Percentiles rank a stretch among this genome's conserved stretches.
phyloP scores from a whole-genome alignment of 2,329 filamentous ascomycete species.

The Xylariaceae sp. region DNA sequence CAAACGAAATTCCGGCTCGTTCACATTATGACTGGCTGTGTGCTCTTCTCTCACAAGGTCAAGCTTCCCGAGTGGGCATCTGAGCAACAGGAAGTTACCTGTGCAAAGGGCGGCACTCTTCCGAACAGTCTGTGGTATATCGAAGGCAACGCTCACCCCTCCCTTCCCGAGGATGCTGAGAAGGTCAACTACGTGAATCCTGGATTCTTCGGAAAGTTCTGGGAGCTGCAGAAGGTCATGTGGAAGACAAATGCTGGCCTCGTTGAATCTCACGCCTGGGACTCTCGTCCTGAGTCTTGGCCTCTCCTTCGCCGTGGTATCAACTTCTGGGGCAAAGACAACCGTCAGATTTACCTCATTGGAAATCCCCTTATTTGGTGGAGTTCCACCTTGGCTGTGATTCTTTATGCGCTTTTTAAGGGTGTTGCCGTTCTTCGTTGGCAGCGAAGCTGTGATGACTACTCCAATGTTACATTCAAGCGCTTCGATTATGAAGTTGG shows the following conservation, averaged over 20 bases:
- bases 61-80: conserved; percentile 98
- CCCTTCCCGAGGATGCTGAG: conserved; percentile 70
- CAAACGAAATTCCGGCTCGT: conserved; percentile 95
- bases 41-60: conserved; percentile 96
- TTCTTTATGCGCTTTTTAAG: conserved; percentile 78
- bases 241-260: conserved; percentile 97
- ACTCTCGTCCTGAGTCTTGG: conserved; percentile 91
- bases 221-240: conserved; percentile 96
- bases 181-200: conserved; percentile 95
- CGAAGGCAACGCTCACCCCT: conserved; percentile 82
- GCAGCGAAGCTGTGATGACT: conserved; percentile 91
- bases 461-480: conserved; percentile 78
- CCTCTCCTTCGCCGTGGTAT: conserved; percentile 88
- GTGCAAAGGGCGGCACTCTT: conserved; percentile 82
- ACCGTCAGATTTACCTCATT: conserved; percentile 93
- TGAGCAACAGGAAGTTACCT: conserved; percentile 99
- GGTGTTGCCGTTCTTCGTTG: conserved; percentile 81
- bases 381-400: conserved; percentile 74
- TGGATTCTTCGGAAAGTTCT: conserved; percentile 96
- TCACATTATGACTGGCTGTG: conserved; percentile 95
- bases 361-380: conserved; percentile 97
- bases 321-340: conserved; percentile 96
- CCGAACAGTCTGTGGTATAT: conserved; percentile 98
- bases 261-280: conserved; percentile 95
- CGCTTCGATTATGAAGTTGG: conserved; percentile 98